Evolutionary conservation across 1,284 basidiomycete species (phyloP).

Genomic region (Meripilus lineatus): DNA sequence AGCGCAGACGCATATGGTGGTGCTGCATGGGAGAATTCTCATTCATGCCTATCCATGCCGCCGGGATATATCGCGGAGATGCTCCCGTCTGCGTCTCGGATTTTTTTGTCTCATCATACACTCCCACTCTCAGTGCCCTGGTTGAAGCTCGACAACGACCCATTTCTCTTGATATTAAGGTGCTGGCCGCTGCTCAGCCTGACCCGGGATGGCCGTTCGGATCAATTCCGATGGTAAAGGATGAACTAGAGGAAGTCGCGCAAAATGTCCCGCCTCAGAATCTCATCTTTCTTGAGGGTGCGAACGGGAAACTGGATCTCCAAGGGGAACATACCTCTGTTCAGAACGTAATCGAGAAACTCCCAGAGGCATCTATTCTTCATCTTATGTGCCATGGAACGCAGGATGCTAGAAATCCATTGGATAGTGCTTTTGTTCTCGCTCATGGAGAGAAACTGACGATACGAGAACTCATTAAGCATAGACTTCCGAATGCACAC

Average conservation of each 20-base stretch:
- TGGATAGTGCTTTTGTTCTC: constrained; percentile 7
- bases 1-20: constrained; percentile 4
- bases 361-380: constrained; percentile 6
- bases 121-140: background rate
- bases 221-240: background rate
- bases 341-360: background rate
- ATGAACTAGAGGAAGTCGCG: background rate
- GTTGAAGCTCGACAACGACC: background rate
- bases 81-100: background rate
- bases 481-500: constrained; percentile 1
- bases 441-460: constrained; percentile 1
- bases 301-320: background rate
- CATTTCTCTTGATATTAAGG: background rate
- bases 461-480: background rate
- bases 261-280: background rate
- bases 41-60: constrained; percentile 11
- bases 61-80: constrained; percentile 3
- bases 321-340: background rate
- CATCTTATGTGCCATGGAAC: constrained; percentile 7
- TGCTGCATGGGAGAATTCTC: constrained; percentile 8
- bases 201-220: background rate
- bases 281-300: background rate
- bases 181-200: constrained; percentile 5
- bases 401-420: constrained; percentile 2
- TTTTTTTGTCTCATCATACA: constrained; percentile 6